A percentile compares a stretch with the other conserved stretches of the same genome.
These are phyloP conservation scores for Magnusiomyces fungicola DNA, from an alignment of 1,139 yeast genomes.

Conservation along the genomic window DNA sequence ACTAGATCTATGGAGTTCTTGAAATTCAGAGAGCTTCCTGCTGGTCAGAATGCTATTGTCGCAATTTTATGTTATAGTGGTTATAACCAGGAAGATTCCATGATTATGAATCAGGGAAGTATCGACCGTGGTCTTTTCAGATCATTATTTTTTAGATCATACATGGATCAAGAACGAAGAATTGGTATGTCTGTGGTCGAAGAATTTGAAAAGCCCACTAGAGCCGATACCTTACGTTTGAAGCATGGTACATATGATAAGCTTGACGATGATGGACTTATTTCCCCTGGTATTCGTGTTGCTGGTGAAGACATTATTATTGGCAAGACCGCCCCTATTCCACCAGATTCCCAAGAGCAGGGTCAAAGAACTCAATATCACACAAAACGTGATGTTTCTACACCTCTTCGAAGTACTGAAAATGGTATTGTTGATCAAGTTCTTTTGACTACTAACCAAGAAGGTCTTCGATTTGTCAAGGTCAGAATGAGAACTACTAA, in stretches of 20 bases:
- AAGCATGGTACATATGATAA: constrained; percentile 98
- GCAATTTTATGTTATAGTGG: constrained; percentile 98
- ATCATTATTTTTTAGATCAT: constrained; percentile 90
- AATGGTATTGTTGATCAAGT: constrained; percentile 98
- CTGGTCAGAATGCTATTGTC: constrained; percentile 98
- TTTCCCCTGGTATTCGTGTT: constrained; percentile 97
- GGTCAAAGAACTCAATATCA: constrained; percentile 98
- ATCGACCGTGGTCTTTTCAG: constrained; percentile 95
- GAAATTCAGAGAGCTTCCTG: constrained; percentile 96
- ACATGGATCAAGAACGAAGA: constrained; percentile 97
- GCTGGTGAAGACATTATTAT: constrained; percentile 98
- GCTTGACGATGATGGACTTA: constrained; percentile 95
- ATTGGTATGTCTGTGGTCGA: constrained; percentile 97
- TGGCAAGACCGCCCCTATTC: constrained; percentile 97
- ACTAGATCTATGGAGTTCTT: constrained; percentile 98
- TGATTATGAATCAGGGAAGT: constrained; percentile 98
- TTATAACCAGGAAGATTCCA: constrained; percentile 99
- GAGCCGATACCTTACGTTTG: constrained; percentile 88
- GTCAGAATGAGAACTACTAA: constrained; percentile 99
- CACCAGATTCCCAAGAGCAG: constrained; percentile 95
- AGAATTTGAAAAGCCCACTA: constrained; percentile 90
- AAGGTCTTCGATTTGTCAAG: constrained; percentile 93
- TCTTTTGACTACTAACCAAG: constrained; percentile 91
- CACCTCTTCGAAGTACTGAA: constrained; percentile 94
- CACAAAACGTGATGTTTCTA: constrained; percentile 96